phyloP scores from a whole-genome alignment of 768 basidiomycete genomes.

The Tricholoma matsutake region DNA sequence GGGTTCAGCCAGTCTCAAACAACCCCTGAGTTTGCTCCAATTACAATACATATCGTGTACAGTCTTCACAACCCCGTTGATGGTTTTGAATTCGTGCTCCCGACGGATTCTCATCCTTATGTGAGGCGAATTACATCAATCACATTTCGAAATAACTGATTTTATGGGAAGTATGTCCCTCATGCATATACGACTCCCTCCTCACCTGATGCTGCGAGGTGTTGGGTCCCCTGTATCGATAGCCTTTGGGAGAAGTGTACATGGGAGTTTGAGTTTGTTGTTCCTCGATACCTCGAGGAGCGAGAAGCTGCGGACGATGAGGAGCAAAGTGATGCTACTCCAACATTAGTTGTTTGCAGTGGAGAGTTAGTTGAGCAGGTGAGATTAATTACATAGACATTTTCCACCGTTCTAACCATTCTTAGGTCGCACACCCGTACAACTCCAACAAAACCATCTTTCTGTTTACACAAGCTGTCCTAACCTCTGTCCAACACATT shows the following conservation, averaged over 20 bases:
- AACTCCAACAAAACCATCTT: constrained; percentile 95
- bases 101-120: constrained; percentile 79
- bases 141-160: constrained; percentile 11
- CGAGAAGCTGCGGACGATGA: constrained; percentile 43
- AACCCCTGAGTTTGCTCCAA: constrained; percentile 69
- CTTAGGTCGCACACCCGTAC: constrained; percentile 87
- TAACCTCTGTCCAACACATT: constrained; percentile 95
- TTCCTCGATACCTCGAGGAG: constrained; percentile 80
- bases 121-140: constrained; percentile 44
- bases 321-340: constrained; percentile 59
- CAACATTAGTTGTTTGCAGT: constrained; percentile 88
- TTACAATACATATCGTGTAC: constrained; percentile 75
- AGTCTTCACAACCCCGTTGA: constrained; percentile 79
- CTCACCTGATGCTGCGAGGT: constrained; percentile 87
- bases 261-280: constrained; percentile 97
- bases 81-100: constrained; percentile 81
- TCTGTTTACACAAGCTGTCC: constrained; percentile 80
- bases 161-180: constrained; percentile 67
- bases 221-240: constrained; percentile 98
- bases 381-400: constrained; percentile 16
- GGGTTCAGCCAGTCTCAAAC: constrained; percentile 32
- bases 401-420: constrained; percentile 6
- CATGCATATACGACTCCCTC: constrained; percentile 90
- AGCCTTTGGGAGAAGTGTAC: constrained; percentile 94
- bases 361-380: constrained; percentile 96